Evolutionary conservation across 192 early-diverging fungal species (phyloP), one percentile per base, ranked within the genome.

Genomic region (Funneliformis geosporum): DNA sequence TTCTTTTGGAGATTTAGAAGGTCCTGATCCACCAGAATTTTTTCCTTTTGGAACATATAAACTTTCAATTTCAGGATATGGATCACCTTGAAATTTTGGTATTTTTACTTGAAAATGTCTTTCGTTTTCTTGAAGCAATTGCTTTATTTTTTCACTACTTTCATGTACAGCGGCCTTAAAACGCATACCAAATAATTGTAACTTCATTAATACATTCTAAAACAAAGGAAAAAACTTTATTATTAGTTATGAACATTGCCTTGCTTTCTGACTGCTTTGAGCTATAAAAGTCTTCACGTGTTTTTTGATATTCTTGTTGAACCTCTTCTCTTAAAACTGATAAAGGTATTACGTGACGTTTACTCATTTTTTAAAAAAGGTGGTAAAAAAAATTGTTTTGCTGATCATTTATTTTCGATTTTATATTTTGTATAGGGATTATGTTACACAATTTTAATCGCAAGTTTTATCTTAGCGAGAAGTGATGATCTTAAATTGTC

Each of bases 1-100:
- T 65, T 65, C 28, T 4, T 65, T 65, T 5, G 23, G 23, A 65
- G 62, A 25, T 65, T 65, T 65, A 14, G 62, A 11, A 27, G 62
- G 27, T 5, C 25, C 14, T 33, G 62, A 28, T 5, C 25, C 28
- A 16, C 5, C 27, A 65, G 62, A 28, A 28, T 11, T 11, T 28
- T 5, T 33, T 28, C 23, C 62, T 33, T 65, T 65, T 11, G 62
- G 14, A 14, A 27, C 14, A 28, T 65, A 16, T 33, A 33, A 33
- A 28, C 28, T 65, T 14, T 65, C 28, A 65, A 65, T 65, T 68
- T 33, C 28, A 27, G 66, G 66, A 68, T 68, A 68, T 8, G 66
- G 66, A 42, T 68, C 66, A 21, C 16, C 39, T 5, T 39, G 27
- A 42, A 40, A 68, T 42, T 39, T 33, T 39, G 7, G 18, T 8